phyloP scores from a whole-genome alignment of 345 rosid genomes.

The Hibiscus mutabilis region DNA sequence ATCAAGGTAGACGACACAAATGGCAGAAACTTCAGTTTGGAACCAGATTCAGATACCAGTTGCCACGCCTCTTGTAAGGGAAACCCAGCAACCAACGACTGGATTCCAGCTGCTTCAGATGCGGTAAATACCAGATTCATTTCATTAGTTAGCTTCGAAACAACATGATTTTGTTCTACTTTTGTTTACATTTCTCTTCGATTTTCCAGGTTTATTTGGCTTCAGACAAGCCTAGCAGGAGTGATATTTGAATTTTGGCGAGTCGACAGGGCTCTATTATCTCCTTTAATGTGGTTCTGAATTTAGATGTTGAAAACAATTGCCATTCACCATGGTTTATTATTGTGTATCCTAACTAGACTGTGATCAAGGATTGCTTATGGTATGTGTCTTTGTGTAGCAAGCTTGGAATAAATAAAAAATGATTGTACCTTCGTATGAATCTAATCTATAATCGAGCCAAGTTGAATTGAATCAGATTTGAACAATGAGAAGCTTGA shows the following conservation, averaged over 20 bases:
- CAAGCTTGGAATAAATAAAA: not conserved
- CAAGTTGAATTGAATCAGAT: too few species aligned
- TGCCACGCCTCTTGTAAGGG: slow-evolving; percentile 47
- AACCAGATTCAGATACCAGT: slow-evolving; percentile 17
- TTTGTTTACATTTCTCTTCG: not conserved
- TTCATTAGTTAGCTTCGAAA: not conserved
- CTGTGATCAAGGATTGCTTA: too few species aligned
- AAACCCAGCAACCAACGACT: slow-evolving; percentile 66
- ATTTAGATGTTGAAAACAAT: too few species aligned
- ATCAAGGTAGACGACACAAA: slow-evolving; percentile 34
- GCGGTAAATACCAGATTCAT: not conserved
- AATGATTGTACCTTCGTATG: not conserved
- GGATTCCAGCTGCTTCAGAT: slow-evolving; percentile 45
- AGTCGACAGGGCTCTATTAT: not conserved
- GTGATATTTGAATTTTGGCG: slow-evolving; percentile 15
- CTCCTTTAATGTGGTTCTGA: not conserved
- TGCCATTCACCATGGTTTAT: too few species aligned
- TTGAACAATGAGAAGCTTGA: too few species aligned
- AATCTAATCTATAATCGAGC: too few species aligned
- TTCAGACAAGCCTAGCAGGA: slow-evolving; percentile 64
- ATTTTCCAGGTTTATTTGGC: slow-evolving; percentile 25
- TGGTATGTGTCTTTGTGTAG: not conserved
- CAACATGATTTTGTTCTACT: not conserved
- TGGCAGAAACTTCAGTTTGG: slow-evolving; percentile 28
- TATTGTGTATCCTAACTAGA: too few species aligned